Base-by-base conservation (phyloP, 352 stramenopile genomes). In the Phytophthora capsici region DNA sequence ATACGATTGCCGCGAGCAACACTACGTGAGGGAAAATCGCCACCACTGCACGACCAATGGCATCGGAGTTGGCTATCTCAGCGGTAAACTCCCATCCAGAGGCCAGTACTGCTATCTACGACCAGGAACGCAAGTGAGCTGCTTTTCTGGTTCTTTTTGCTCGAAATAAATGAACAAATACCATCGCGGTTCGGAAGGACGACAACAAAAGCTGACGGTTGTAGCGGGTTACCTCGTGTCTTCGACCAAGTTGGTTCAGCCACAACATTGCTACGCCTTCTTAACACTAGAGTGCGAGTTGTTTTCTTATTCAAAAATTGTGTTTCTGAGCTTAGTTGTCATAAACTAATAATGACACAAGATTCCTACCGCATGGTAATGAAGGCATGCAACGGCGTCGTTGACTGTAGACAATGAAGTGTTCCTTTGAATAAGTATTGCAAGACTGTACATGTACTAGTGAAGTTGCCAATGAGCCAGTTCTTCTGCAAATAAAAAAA, bases 11-110 rank as follows among this genome's bases (percentile, higher is more conserved):
- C 10, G 25, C 19, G 44, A 73, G 38, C 26, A 69, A n/a, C n/a
- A 30, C 23, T 14, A 62, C 14, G 16, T 65, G 65, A 4, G 65
- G 62, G 4, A 71, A 16, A 37, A 68, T 22, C 41, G 67, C 50
- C 13, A 67, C 25, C 6, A 63, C 12, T 20, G 22, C 1, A 41
- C 36, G 37, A 13, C 30, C 38, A 46, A 6, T 3, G 4, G 28
- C 1, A 20, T 25, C 53, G 32, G 26, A 48, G 20, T 26, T 12
- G 2, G 23, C 49, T 3, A 60, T 57, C 16, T 54, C 43, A 30
- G 66, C 54, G 14, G 51, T 30, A 22, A 63, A 69, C 6, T 74
- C 60, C 66, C 66, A 74, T 19, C 41, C 53, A 25, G 60, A 66
- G 25, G 44, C 37, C 38, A 62, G 25, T 1, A 57, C 36, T 17